Evolutionary conservation across 2,329 filamentous ascomycete genomes (phyloP), one percentile per base, ranked within the genome.

Genomic region (Ophidiomyces ophidiicola): DNA sequence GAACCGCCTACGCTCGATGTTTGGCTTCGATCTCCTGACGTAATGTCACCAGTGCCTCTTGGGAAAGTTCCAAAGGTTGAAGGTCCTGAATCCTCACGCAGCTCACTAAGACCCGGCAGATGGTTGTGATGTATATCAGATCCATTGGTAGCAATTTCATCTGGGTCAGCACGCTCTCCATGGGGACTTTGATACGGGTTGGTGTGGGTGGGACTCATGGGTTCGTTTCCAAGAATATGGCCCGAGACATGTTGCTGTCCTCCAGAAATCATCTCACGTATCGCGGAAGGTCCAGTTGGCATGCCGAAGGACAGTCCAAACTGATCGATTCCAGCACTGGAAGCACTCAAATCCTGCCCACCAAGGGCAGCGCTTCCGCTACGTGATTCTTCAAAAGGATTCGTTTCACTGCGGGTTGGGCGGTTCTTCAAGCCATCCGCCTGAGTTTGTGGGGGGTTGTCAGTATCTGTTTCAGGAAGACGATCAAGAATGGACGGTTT

Each of bases 121-220:
- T 68, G 66, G 24, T 63, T 49, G 40, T 67, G 65, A 38, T 68
- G 66, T 36, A 69, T 67, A 45, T 71, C 68, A 33, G 70, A 67
- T 18, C 70, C 71, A 33, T 70, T 68, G 4, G 67, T 63, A 31
- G 80, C 72, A 32, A 71, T 68, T 46, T 74, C 71, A 44, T 76
- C 72, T 6, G 39, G 73, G 33, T 83, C 77, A 4, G 67, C 67
- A 31, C 77, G 77, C 18, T 86, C 81, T 25, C 80, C 82, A 5
- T 82, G 76, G 2, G 90, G 90, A 57, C 88, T 96, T 47, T 87
- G 83, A 56, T 90, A 98, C 1, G 90, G 90, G 55, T 98, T 98
- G 2, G 90, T 96, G 53, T 93, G 84, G 0, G 87, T 90, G 7
- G 90, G 90, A 56, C 88, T 96, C 54, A 84, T 74, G 0, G 82